phyloP scores from a whole-genome alignment of 2,329 filamentous ascomycete genomes.

The Coleophoma eucalyptorum region DNA sequence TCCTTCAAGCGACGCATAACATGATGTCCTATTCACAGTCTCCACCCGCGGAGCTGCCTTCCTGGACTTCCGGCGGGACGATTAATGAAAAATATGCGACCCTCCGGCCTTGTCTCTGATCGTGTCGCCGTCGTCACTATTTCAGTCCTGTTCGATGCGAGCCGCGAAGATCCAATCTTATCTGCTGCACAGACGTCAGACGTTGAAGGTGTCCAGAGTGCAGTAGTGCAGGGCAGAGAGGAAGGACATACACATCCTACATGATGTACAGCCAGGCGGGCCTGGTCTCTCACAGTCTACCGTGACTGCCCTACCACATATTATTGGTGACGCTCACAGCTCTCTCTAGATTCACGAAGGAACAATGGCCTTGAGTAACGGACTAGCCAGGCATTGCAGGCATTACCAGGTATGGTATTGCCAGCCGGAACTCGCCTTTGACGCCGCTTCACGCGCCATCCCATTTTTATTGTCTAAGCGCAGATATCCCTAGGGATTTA shows the following conservation, averaged over 20 bases:
- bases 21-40: neutral
- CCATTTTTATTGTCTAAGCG: neutral
- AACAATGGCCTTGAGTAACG: neutral
- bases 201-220: too few species aligned
- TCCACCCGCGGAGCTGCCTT: neutral
- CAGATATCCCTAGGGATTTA: neutral
- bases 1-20: neutral
- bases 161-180: slow-evolving; percentile 1
- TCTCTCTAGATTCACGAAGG: neutral
- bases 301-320: neutral
- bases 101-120: neutral
- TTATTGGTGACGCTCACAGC: neutral
- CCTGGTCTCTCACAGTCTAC: neutral
- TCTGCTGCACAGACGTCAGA: neutral
- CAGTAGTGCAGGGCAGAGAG: too few species aligned
- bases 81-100: neutral
- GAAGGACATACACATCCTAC: too few species aligned
- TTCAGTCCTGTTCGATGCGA: neutral
- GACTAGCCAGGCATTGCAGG: too few species aligned
- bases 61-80: neutral
- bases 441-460: neutral
- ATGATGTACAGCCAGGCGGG: neutral
- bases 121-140: too few species aligned
- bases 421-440: neutral
- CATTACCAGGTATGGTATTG: too few species aligned